These are phyloP conservation scores for Ballota nigra DNA, from an alignment of 257 asterid genomes.

Conservation along the genomic window DNA sequence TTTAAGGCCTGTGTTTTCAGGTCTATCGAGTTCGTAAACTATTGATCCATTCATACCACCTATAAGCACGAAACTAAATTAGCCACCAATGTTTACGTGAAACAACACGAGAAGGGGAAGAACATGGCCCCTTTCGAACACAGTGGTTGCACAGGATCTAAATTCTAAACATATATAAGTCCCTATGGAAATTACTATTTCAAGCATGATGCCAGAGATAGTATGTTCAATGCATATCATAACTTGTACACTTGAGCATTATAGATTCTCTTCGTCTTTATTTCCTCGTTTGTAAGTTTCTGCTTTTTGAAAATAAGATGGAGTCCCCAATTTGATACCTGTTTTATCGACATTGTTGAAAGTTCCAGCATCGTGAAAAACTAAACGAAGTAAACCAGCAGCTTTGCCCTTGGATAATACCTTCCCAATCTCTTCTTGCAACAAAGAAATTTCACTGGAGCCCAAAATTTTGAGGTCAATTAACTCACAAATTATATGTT, in stretches of 20 bases:
- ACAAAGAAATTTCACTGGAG: conserved; percentile 42
- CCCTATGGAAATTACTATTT: background rate
- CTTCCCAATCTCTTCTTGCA: conserved; percentile 67
- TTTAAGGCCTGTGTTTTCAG: conserved; percentile 75
- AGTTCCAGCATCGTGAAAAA: conserved; percentile 98
- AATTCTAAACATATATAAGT: background rate
- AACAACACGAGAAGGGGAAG: background rate
- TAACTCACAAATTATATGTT: background rate
- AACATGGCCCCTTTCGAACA: background rate
- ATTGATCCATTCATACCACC: conserved; percentile 98
- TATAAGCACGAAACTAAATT: conserved; percentile 24
- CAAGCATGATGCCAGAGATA: background rate
- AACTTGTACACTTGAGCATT: background rate
- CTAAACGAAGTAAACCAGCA: conserved; percentile 90
- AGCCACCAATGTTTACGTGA: background rate
- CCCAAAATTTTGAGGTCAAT: conserved; percentile 21
- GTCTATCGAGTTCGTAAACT: conserved; percentile 80
- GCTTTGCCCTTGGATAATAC: conserved; percentile 72
- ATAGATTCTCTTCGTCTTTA: background rate
- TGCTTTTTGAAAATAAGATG: background rate
- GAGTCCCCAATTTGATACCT: conserved; percentile 36
- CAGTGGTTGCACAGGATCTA: background rate
- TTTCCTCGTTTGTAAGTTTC: background rate
- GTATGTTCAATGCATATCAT: background rate
- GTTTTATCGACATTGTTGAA: conserved; percentile 53